These are phyloP conservation scores for Solanum hybrid DNA, from an alignment of 305 asterid genomes.

Conservation along the genomic window DNA sequence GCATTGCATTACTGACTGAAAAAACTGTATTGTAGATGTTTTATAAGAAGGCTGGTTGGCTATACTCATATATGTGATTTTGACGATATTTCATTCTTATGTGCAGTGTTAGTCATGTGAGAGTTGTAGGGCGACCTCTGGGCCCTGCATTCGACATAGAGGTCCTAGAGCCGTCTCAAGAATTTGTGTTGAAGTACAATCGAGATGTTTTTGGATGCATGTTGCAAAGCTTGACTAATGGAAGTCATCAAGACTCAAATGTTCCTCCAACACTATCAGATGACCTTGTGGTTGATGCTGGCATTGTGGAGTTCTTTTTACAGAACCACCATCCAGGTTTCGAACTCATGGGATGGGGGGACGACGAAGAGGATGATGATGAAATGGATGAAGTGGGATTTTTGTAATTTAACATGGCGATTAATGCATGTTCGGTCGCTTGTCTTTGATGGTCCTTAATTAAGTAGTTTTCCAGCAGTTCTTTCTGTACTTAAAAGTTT, in stretches of 20 bases:
- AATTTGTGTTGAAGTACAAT: slow-evolving; percentile 37
- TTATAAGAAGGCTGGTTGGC: not conserved
- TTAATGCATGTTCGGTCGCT: not conserved
- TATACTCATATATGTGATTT: not conserved
- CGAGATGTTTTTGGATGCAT: slow-evolving; percentile 10
- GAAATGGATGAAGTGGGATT: not conserved
- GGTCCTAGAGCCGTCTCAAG: slow-evolving; percentile 33
- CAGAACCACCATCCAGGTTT: slow-evolving; percentile 7
- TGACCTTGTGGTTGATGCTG: slow-evolving; percentile 8
- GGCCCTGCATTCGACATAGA: slow-evolving; percentile 51
- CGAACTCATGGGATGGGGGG: slow-evolving; percentile 9
- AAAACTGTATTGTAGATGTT: not conserved
- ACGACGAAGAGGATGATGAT: slow-evolving; percentile 15
- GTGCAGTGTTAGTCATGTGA: slow-evolving; percentile 51
- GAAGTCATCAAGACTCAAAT: not conserved
- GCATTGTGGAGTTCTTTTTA: slow-evolving; percentile 18
- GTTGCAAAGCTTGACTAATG: slow-evolving; percentile 2
- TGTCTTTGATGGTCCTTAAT: not conserved
- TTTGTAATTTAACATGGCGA: not conserved
- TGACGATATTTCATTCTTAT: not conserved
- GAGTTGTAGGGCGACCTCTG: slow-evolving; percentile 53
- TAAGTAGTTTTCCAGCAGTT: not conserved
- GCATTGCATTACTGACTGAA: not conserved
- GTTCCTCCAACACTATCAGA: not conserved
- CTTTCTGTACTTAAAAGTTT: not conserved